Base-by-base conservation (phyloP, 2,329 filamentous ascomycete genomes). In the Colletotrichum caudatum region DNA sequence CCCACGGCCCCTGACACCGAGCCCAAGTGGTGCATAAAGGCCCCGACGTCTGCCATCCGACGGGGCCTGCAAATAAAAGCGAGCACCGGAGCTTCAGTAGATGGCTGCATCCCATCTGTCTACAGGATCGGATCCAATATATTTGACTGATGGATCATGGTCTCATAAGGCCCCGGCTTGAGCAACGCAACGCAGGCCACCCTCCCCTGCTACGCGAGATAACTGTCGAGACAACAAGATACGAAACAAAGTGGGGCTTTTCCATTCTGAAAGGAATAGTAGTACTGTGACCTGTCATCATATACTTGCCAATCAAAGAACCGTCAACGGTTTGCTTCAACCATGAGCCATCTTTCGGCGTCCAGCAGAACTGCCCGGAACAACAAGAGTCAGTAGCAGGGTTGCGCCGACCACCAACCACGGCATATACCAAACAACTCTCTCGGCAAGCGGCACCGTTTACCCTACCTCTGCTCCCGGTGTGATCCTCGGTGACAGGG, bases 21-120 rank as follows among this genome's bases (percentile, higher is more conserved):
- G 57, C 41, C 48, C 29, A 44, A 64, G 46, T 46, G 54, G 59
- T 54, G 69, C 64, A 72, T 60, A 69, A 69, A 69, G 65, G 69
- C 64, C 48, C 65, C 69, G 64, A 60, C 51, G 59, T 57, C 35
- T 39, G 29, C 6, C 33, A 6, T 23, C 59, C 56, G 59, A 56
- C 59, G 69, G 59, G 51, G 60, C 57, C 33, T 39, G 37, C 46
- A 37, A 71, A 64, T 51, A 59, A 41, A 48, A 35, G 57, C 41
- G 48, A 59, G 66, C n/a, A 23, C 48, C 46, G 53, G 11, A 54
- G 26, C 29, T 56, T 63, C 29, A 48, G 50, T 48, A 48, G 51
- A 56, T 57, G 54, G 33, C 50, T 37, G 20, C 37, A 51, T 54
- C 35, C 64, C 46, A 57, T 59, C 35, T 71, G 64, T 59, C 35